Evolutionary conservation across 2,329 filamentous ascomycete genomes (phyloP).

Genomic region (Didymella glomerata): DNA sequence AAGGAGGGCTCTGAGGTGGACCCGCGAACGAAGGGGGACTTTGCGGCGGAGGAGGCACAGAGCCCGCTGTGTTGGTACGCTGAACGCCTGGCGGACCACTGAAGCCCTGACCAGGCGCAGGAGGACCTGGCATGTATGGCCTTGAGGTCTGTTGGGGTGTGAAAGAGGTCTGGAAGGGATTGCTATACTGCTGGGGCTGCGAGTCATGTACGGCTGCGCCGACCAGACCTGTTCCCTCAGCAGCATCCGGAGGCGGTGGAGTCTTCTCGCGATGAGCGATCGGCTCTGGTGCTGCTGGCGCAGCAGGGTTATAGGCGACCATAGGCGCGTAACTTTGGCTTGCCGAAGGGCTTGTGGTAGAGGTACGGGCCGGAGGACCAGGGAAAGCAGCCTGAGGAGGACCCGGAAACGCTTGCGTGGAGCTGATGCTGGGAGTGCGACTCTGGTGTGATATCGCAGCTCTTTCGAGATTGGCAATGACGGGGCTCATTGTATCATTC

Average conservation of each 20-base stretch:
- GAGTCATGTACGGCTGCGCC: slow-evolving; percentile 53
- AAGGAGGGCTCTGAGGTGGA: slow-evolving; percentile 48
- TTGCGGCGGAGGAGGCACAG: slow-evolving; percentile 48
- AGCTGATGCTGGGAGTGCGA: slow-evolving; percentile 49
- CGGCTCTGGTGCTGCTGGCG: slow-evolving; percentile 76
- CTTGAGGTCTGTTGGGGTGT: slow-evolving; percentile 46
- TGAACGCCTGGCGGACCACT: slow-evolving; percentile 44
- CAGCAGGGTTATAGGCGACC: slow-evolving; percentile 80
- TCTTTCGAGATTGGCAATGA: slow-evolving; percentile 77
- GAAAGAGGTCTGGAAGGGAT: slow-evolving; percentile 46
- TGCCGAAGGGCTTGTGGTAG: slow-evolving; percentile 38
- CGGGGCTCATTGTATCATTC: slow-evolving; percentile 66
- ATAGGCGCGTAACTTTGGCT: slow-evolving; percentile 66
- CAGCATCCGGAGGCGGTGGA: slow-evolving; percentile 74
- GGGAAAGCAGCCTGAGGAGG: slow-evolving; percentile 48
- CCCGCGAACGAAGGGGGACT: slow-evolving; percentile 52
- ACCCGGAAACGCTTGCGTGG: slow-evolving; percentile 50
- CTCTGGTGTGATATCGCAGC: slow-evolving; percentile 68
- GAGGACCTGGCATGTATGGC: slow-evolving; percentile 55
- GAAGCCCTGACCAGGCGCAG: slow-evolving; percentile 49
- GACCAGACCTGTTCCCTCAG: slow-evolving; percentile 56
- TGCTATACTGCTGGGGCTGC: slow-evolving; percentile 41
- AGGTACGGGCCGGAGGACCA: slow-evolving; percentile 46
- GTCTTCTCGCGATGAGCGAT: slow-evolving; percentile 81
- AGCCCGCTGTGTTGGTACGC: slow-evolving; percentile 45